Evolutionary conservation across 192 early-diverging fungal species (phyloP).

Genomic region (Pilaira anomala): DNA sequence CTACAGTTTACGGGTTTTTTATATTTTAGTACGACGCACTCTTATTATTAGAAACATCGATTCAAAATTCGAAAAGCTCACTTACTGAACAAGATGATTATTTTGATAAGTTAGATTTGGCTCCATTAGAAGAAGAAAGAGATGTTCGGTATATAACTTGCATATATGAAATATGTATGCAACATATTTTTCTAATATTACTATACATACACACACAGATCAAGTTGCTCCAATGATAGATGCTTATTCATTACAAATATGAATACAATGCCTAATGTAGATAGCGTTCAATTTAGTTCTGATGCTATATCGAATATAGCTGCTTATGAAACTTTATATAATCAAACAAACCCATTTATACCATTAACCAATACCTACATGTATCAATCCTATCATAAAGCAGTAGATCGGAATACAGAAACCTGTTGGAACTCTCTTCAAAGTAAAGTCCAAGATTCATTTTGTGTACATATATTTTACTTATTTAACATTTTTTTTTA

Average conservation of each 20-base stretch:
- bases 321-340: slow-evolving; percentile 2
- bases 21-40: slow-evolving; percentile 47
- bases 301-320: slow-evolving; percentile 30
- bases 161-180: too few species aligned
- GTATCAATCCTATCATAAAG: slow-evolving; percentile 48
- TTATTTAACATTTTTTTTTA: slow-evolving; percentile 3
- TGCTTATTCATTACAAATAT: slow-evolving; percentile 54
- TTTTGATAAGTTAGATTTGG: slow-evolving; percentile 38
- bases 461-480: too few species aligned
- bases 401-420: slow-evolving; percentile 44
- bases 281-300: slow-evolving; percentile 30
- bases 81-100: slow-evolving; percentile 33
- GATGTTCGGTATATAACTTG: neutral
- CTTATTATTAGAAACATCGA: slow-evolving; percentile 33
- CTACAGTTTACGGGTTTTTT: too few species aligned
- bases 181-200: neutral
- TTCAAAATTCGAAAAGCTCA: neutral
- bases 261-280: slow-evolving; percentile 47
- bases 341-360: neutral
- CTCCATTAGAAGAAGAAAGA: slow-evolving; percentile 39
- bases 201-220: slow-evolving; percentile 16
- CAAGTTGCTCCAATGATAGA: slow-evolving; percentile 53
- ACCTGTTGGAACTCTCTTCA: slow-evolving; percentile 54
- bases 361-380: slow-evolving; percentile 22
- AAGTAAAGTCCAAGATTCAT: neutral